Percentiles rank a stretch among this genome's conserved stretches.
phyloP scores from a whole-genome alignment of 805 yeast species.

The Monosporozyma servazzii region DNA sequence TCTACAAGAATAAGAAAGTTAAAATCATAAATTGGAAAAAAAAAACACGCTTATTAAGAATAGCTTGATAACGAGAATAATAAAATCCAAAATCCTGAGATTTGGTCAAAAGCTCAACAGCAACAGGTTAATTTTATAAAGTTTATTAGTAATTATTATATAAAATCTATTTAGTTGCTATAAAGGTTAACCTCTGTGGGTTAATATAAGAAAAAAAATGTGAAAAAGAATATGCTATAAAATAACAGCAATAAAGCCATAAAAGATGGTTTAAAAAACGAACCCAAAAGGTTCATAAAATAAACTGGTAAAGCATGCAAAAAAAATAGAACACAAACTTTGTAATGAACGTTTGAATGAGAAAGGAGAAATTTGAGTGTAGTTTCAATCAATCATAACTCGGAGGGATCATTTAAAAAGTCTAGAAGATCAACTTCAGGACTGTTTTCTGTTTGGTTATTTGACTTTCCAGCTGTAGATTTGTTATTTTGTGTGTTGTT shows the following conservation, averaged over 20 bases:
- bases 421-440: slow-evolving; percentile 20
- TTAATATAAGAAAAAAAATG: background rate
- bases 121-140: background rate
- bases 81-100: background rate
- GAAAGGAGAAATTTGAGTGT: background rate
- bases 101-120: background rate
- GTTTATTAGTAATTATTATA: background rate
- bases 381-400: background rate
- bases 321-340: background rate
- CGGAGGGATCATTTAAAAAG: slow-evolving; percentile 16
- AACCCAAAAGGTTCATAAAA: background rate
- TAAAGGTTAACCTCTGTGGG: background rate
- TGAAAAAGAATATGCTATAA: background rate
- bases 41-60: background rate
- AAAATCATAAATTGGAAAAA: background rate
- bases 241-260: background rate
- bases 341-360: background rate
- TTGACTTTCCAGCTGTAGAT: background rate
- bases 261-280: background rate
- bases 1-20: background rate
- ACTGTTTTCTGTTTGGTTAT: slow-evolving; percentile 2
- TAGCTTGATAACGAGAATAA: background rate
- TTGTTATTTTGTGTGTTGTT: background rate
- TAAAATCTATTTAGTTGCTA: background rate
- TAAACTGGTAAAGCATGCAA: background rate